A percentile compares a stretch with the other conserved stretches of the same genome.
phyloP scores from a whole-genome alignment of 805 yeast species.

The Yamadazyma scolyti region DNA sequence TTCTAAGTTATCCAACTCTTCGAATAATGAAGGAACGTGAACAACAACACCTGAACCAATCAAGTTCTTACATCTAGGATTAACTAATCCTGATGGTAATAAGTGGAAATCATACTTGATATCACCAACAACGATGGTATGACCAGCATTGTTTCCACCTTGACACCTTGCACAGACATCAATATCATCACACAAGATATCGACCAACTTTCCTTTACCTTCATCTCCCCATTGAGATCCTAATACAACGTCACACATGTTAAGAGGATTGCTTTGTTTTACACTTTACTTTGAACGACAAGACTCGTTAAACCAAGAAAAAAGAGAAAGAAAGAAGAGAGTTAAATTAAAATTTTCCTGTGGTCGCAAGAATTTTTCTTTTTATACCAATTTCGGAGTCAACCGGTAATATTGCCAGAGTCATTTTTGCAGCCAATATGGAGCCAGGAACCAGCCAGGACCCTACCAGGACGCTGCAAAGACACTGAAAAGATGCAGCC shows the following conservation, averaged over 20 bases:
- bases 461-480: no score
- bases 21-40: slow-evolving; percentile 89
- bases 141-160: slow-evolving; percentile 99
- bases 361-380: no score
- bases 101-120: slow-evolving; percentile 96
- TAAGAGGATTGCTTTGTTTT: no score
- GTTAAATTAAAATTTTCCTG: no score
- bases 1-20: slow-evolving; percentile 78
- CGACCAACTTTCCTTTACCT: slow-evolving; percentile 98
- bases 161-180: slow-evolving; percentile 97
- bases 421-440: no score
- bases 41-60: slow-evolving; percentile 96
- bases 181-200: slow-evolving; percentile 87
- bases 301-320: slow-evolving; percentile 7
- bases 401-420: no score
- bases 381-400: no score
- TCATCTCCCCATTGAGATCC: slow-evolving; percentile 99
- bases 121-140: slow-evolving; percentile 89
- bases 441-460: no score
- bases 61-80: slow-evolving; percentile 83
- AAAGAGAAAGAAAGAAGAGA: no score
- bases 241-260: slow-evolving; percentile 88
- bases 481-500: no score
- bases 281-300: slow-evolving; percentile 6
- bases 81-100: slow-evolving; percentile 97